Percentiles rank a stretch among this genome's conserved stretches.
Evolutionary conservation across 192 early-diverging fungal genomes (phyloP).

Genomic region (Backusella mclennaniae): DNA sequence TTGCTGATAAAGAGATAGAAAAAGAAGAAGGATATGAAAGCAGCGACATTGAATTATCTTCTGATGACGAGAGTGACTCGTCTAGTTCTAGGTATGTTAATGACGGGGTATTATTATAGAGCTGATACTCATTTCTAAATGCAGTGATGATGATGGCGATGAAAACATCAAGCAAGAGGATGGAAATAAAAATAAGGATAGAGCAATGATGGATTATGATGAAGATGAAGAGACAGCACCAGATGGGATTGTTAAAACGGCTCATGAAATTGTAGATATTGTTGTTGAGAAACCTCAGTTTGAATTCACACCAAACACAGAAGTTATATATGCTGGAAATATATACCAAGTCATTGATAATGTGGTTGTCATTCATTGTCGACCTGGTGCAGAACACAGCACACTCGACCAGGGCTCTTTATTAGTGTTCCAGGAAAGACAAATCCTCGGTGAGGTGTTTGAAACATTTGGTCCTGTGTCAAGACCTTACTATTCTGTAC

Average conservation of each 20-base stretch:
- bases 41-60: conserved; percentile 43
- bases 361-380: conserved; percentile 66
- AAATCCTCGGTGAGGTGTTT: conserved; percentile 69
- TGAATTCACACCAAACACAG: conserved; percentile 44
- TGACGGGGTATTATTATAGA: background rate
- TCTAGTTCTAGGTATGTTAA: background rate
- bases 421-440: conserved; percentile 59
- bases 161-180: background rate
- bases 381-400: conserved; percentile 39
- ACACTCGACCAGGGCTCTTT: conserved; percentile 80
- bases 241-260: conserved; percentile 40
- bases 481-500: conserved; percentile 79
- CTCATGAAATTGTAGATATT: conserved; percentile 61
- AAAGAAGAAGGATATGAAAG: conserved; percentile 42
- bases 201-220: background rate
- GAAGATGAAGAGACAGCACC: conserved; percentile 35
- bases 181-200: conserved; percentile 1
- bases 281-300: conserved; percentile 44
- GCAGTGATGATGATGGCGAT: conserved; percentile 4
- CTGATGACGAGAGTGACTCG: conserved; percentile 23
- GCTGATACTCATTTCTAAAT: background rate
- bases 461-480: conserved; percentile 93
- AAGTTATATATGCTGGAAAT: conserved; percentile 58
- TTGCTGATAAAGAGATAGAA: conserved; percentile 26
- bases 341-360: conserved; percentile 72